A percentile compares a stretch with the other conserved stretches of the same genome.
These are phyloP conservation scores for Hypholoma sublateritium DNA, from an alignment of 768 basidiomycete species.

Conservation along the genomic window DNA sequence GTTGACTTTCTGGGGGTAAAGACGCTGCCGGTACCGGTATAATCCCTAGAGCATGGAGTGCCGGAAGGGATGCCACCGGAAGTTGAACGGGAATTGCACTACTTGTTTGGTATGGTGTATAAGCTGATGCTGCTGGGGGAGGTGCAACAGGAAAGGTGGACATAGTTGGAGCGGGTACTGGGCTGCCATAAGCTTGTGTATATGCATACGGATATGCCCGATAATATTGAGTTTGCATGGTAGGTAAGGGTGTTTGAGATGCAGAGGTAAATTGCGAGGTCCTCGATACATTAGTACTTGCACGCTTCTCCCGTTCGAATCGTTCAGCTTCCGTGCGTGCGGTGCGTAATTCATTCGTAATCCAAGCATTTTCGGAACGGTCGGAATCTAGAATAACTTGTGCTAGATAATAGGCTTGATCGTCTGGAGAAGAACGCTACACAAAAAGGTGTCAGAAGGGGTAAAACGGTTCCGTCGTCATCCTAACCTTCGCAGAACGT, in stretches of 20 bases:
- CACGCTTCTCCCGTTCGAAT: constrained; percentile 68
- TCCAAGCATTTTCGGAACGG: constrained; percentile 54
- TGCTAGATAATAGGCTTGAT: constrained; percentile 62
- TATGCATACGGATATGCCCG: constrained; percentile 67
- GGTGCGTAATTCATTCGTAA: constrained; percentile 60
- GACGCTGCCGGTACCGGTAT: constrained; percentile 63
- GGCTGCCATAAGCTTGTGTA: constrained; percentile 52
- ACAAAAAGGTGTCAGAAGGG: neutral
- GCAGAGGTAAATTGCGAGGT: constrained; percentile 37
- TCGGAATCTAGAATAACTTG: constrained; percentile 68
- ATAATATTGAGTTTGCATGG: constrained; percentile 56
- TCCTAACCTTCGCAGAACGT: constrained; percentile 56
- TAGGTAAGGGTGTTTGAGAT: constrained; percentile 27
- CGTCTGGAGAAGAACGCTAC: constrained; percentile 61
- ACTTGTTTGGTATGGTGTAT: constrained; percentile 36
- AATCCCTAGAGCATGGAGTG: constrained; percentile 73
- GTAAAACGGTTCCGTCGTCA: neutral
- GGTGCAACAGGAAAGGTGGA: constrained; percentile 31
- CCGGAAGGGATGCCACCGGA: constrained; percentile 62
- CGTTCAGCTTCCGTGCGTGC: constrained; percentile 67
- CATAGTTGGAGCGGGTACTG: constrained; percentile 31
- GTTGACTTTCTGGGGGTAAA: constrained; percentile 50
- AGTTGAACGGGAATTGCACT: constrained; percentile 67
- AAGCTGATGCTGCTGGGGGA: constrained; percentile 25
- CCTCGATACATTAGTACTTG: constrained; percentile 41